Evolutionary conservation across 2,329 filamentous ascomycete species (phyloP), one percentile per base, ranked within the genome.

Genomic region (Hirsutella rhossiliensis): DNA sequence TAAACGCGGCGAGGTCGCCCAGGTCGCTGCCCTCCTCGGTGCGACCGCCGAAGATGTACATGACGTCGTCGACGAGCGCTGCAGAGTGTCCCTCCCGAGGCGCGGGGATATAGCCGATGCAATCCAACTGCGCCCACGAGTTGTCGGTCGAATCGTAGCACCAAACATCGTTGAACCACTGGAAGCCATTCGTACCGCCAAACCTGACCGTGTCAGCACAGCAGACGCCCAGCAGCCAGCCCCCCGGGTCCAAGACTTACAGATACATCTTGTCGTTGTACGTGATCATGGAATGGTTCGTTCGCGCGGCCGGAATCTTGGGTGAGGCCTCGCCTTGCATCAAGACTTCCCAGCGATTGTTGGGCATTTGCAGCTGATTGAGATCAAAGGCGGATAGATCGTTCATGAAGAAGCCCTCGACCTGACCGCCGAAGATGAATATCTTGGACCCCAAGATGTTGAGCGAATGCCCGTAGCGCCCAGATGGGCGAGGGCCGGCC

Each of bases 101-200:
- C 2, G 88, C 82, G 1, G 94, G 92, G 47, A 98, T 97, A 62
- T 96, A 98, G 31, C 92, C 92, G 56, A 97, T 96, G 61, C 92
- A 98, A 57, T 97, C 90, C 45, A 95, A 73, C 59, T 94, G 84
- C 11, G 79, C 68, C 92, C 92, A 98, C 45, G 75, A 68, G 62
- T 96, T 96, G 39, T 76, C 68, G 44, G 80, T 73, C 8, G 89
- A 85, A 56, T 96, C 90, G 61, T 92, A 98, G 43, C 82, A 87
- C 92, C 92, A 98, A 40, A 98, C 92, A 60, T 98, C 92, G 62
- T 97, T 98, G 68, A 97, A 98, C 94, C 92, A 98, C 56, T 86
- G 81, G 45, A 89, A 78, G 36, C 92, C 92, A 59, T 98, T 95
- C 2, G 92, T 98, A 49, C 92, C 92, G 54, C 92, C 92, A 60